Evolutionary conservation across 441 rosid species (phyloP).

Genomic region (Heliophila coronopifolia): DNA sequence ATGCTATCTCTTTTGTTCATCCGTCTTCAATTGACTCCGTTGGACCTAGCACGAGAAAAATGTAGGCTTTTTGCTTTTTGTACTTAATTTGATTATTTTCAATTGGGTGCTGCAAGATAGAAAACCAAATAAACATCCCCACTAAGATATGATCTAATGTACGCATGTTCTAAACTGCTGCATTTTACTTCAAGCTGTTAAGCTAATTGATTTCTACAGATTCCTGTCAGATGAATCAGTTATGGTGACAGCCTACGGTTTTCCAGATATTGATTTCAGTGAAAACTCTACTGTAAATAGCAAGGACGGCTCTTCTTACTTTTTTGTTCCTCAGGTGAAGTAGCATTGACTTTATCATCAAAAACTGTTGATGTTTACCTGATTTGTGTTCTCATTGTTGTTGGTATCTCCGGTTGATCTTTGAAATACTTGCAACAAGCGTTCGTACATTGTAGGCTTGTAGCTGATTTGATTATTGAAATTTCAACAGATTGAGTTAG

Average conservation of each 20-base stretch:
- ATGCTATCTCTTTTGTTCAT: conserved; percentile 55
- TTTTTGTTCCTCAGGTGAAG: conserved; percentile 79
- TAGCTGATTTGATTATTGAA: conserved; percentile 9
- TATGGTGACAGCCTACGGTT: conserved; percentile 60
- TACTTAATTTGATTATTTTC: conserved; percentile 10
- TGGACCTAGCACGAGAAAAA: conserved; percentile 34
- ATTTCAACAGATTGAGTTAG: conserved; percentile 71
- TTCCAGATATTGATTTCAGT: conserved; percentile 49
- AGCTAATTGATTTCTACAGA: conserved; percentile 57
- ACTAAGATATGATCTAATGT: neutral
- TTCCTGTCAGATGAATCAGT: conserved; percentile 61
- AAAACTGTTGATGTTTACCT: neutral
- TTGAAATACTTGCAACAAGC: conserved; percentile 7
- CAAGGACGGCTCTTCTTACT: conserved; percentile 63
- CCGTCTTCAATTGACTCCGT: conserved; percentile 30
- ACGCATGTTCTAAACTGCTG: neutral
- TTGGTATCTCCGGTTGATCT: conserved; percentile 5
- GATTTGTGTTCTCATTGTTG: neutral
- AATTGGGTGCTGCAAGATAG: neutral
- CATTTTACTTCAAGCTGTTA: conserved; percentile 16
- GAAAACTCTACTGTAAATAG: conserved; percentile 42
- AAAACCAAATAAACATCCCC: neutral
- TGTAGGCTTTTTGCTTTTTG: conserved; percentile 35
- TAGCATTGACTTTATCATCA: conserved; percentile 7
- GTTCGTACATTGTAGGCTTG: conserved; percentile 8